Conservation (phyloP, 73 alveolate genomes). For the Paramecium biaurelia region DNA sequence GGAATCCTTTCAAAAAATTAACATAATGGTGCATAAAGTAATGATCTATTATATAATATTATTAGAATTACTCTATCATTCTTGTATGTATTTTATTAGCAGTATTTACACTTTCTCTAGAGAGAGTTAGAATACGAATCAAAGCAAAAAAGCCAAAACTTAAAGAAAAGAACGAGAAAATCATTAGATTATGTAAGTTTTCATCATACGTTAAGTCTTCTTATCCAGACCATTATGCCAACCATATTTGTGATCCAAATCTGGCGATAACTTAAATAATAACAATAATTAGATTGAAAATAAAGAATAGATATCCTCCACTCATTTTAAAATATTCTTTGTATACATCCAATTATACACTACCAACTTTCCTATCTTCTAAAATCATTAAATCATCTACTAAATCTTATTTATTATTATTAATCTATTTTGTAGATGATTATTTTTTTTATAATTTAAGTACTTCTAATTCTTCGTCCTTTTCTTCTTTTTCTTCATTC, state of each 20-base stretch:
- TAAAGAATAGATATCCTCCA: slow-evolving; percentile 53
- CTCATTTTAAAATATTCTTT: slow-evolving; percentile 44
- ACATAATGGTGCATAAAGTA: slow-evolving; percentile 90
- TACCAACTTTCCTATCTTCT: slow-evolving; percentile 69
- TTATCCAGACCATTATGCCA: slow-evolving; percentile 53
- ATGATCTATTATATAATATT: slow-evolving; percentile 53
- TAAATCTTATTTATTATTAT: not conserved
- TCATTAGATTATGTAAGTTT: not conserved
- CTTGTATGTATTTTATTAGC: slow-evolving; percentile 62
- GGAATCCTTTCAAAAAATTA: slow-evolving; percentile 94
- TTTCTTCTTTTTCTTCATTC: not conserved
- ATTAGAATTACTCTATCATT: slow-evolving; percentile 63
- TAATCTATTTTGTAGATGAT: not conserved
- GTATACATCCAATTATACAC: slow-evolving; percentile 55
- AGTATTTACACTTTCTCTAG: not conserved
- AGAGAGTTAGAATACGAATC: not conserved
- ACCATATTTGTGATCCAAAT: slow-evolving; percentile 52
- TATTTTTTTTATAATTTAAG: not conserved
- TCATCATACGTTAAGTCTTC: slow-evolving; percentile 1
- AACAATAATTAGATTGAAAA: not conserved
- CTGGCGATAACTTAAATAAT: not conserved
- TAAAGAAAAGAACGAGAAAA: slow-evolving; percentile 34
- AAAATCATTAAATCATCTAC: slow-evolving; percentile 43
- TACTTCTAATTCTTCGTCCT: not conserved
- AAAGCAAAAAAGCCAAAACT: slow-evolving; percentile 50